Conservation (phyloP, 2,329 filamentous ascomycete species). For the Didymella arachidicola region DNA sequence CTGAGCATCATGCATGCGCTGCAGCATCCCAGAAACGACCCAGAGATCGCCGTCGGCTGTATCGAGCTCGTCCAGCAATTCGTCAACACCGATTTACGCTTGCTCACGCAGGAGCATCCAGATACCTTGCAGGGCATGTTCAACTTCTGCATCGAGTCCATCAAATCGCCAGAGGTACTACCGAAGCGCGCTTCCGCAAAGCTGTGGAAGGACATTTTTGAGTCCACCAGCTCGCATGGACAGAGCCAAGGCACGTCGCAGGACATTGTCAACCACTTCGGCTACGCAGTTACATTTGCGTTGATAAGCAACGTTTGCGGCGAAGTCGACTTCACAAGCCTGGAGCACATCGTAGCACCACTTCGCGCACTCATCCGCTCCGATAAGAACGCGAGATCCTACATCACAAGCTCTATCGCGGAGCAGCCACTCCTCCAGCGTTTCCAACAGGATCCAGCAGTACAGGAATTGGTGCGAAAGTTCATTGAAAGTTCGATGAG, state of each 20-base stretch:
- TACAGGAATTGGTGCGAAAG: slow-evolving; percentile 44
- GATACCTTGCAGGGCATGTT: slow-evolving; percentile 72
- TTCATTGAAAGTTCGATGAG: slow-evolving; percentile 46
- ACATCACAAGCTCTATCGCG: slow-evolving; percentile 42
- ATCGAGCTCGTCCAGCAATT: slow-evolving; percentile 75
- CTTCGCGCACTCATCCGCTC: slow-evolving; percentile 44
- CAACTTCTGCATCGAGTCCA: slow-evolving; percentile 72
- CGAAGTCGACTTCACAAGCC: slow-evolving; percentile 45
- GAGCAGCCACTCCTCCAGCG: slow-evolving; percentile 41
- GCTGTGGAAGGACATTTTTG: slow-evolving; percentile 67
- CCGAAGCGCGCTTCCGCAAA: slow-evolving; percentile 77
- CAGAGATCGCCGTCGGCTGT: slow-evolving; percentile 75
- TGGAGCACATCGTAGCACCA: slow-evolving; percentile 44
- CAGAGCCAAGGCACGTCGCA: slow-evolving; percentile 41
- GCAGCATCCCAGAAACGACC: slow-evolving; percentile 69
- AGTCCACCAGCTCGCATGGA: slow-evolving; percentile 39
- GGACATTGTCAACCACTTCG: slow-evolving; percentile 48
- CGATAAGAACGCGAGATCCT: slow-evolving; percentile 43
- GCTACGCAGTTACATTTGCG: slow-evolving; percentile 39
- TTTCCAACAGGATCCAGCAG: slow-evolving; percentile 38
- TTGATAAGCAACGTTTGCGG: slow-evolving; percentile 47
- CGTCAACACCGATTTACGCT: slow-evolving; percentile 66
- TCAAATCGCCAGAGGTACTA: slow-evolving; percentile 75
- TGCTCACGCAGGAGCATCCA: slow-evolving; percentile 67
- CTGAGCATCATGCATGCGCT: slow-evolving; percentile 68